Evolutionary conservation across 2,329 filamentous ascomycete species (phyloP), one percentile per base, ranked within the genome.

Genomic region (Pyrenophora graminea): DNA sequence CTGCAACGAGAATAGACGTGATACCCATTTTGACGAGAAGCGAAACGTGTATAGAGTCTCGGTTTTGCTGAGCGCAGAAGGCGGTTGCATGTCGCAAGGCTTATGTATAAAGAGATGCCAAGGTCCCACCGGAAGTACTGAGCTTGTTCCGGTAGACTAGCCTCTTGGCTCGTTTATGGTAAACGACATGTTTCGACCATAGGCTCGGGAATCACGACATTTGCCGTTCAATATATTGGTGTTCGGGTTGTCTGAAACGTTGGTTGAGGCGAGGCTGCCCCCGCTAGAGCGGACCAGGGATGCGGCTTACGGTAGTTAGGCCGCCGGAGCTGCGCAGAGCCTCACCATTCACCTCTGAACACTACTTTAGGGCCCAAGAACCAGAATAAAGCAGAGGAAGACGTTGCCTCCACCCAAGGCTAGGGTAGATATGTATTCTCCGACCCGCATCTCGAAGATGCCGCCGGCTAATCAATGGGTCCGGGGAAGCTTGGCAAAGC

Each of bases 131-230:
- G 13, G 32, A 37, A 30, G 37, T 45, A 15, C 51, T 34, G 31
- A 39, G 21, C 45, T 42, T 45, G 43, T 44, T 46, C 45, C 27
- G 33, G 32, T 44, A 38, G 49, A 57, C 49, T 53, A 49, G 39
- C 31, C 39, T 59, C 66, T 68, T 68, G 64, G 66, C 66, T 62
- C 53, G 64, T 66, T 62, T 62, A 60, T 58, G 47, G 56, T 66
- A 66, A 44, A 67, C 51, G 52, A 45, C 32, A 38, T 46, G 41
- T 46, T 57, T 62, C 61, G 58, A 46, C 60, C 63, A 60, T 53
- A 53, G 45, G 15, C 46, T 44, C 41, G 48, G 19, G 19, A 55
- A 50, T 34, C 21, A 39, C 31, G 19, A 23, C 33, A 39, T 32
- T 13, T 49, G 21, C 41, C 38, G 30, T 45, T 27, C 21, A 30